A percentile compares a stretch with the other conserved stretches of the same genome.
Conservation (phyloP, 2,329 filamentous ascomycete genomes). For the Alternaria postmessia region DNA sequence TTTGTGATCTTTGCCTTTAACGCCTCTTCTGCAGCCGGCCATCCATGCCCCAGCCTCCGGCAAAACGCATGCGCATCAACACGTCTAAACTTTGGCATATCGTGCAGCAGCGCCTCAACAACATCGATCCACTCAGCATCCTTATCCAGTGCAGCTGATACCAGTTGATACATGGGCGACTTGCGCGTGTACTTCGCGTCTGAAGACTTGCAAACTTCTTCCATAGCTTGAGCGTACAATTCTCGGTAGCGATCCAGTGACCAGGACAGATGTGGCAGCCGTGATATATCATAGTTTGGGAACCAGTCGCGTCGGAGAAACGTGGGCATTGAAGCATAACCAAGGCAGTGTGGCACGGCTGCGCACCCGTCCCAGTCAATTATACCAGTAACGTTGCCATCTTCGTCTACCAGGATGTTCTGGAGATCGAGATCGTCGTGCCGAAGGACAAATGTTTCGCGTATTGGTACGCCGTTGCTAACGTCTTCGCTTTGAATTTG, state of each 20-base stretch:
- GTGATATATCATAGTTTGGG: not conserved
- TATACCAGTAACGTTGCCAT: slow-evolving; percentile 31
- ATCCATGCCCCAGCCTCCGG: slow-evolving; percentile 3
- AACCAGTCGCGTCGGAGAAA: slow-evolving; percentile 25
- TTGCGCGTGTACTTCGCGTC: slow-evolving; percentile 25
- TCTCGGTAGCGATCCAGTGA: slow-evolving; percentile 18
- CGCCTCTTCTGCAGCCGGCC: slow-evolving; percentile 13
- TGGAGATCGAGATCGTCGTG: slow-evolving; percentile 36
- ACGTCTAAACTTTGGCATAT: slow-evolving; percentile 13
- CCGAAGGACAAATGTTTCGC: slow-evolving; percentile 27
- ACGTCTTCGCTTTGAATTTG: not conserved
- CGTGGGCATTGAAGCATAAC: slow-evolving; percentile 17
- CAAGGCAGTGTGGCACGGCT: slow-evolving; percentile 23
- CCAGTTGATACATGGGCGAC: slow-evolving; percentile 16
- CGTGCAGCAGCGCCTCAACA: slow-evolving; percentile 5
- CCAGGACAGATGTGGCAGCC: slow-evolving; percentile 4
- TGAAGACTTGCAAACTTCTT: not conserved
- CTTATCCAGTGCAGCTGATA: slow-evolving; percentile 8
- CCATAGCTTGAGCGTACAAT: slow-evolving; percentile 23
- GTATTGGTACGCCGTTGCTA: slow-evolving; percentile 2
- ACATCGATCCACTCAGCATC: slow-evolving; percentile 4
- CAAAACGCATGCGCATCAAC: slow-evolving; percentile 2
- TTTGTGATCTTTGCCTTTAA: slow-evolving; percentile 8
- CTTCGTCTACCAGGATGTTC: slow-evolving; percentile 32
- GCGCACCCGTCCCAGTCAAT: slow-evolving; percentile 30